Percentiles rank a stretch among this genome's conserved stretches.
Conservation (phyloP, 352 stramenopile species). For the Phytophthora brassicae region DNA sequence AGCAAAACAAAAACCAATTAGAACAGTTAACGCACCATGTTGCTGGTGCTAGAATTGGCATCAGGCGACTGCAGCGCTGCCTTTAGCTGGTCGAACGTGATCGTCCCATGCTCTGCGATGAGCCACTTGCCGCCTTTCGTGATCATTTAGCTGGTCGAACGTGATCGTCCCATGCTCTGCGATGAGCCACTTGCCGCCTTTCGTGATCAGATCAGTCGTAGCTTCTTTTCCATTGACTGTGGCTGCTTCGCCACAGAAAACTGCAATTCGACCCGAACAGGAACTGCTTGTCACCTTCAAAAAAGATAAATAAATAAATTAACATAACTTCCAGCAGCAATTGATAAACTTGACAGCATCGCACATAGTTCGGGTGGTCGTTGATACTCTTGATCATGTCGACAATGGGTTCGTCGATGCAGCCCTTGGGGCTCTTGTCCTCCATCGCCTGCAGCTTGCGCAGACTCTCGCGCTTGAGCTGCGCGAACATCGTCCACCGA, state of each 20-base stretch:
- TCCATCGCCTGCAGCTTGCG: conserved; percentile 80
- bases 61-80: conserved; percentile 45
- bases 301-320: not conserved
- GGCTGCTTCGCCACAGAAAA: conserved; percentile 72
- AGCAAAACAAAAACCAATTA: not conserved
- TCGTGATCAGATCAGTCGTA: conserved; percentile 71
- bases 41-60: conserved; percentile 39
- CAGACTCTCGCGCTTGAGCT: conserved; percentile 86
- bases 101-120: conserved; percentile 72
- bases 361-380: conserved; percentile 78
- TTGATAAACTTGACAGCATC: not conserved
- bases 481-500: conserved; percentile 56
- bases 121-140: conserved; percentile 91
- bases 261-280: conserved; percentile 88
- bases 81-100: conserved; percentile 74
- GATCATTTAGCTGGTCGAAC: conserved; percentile 68
- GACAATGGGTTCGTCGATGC: conserved; percentile 87
- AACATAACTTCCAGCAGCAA: conserved; percentile 1
- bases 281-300: conserved; percentile 88
- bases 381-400: conserved; percentile 90
- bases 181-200: conserved; percentile 89
- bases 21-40: conserved; percentile 61
- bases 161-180: conserved; percentile 78
- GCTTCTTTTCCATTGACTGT: conserved; percentile 13
- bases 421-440: conserved; percentile 92